A percentile compares a stretch with the other conserved stretches of the same genome.
Conservation (phyloP, 1,284 basidiomycete genomes). For the Boletus semigastroideus region DNA sequence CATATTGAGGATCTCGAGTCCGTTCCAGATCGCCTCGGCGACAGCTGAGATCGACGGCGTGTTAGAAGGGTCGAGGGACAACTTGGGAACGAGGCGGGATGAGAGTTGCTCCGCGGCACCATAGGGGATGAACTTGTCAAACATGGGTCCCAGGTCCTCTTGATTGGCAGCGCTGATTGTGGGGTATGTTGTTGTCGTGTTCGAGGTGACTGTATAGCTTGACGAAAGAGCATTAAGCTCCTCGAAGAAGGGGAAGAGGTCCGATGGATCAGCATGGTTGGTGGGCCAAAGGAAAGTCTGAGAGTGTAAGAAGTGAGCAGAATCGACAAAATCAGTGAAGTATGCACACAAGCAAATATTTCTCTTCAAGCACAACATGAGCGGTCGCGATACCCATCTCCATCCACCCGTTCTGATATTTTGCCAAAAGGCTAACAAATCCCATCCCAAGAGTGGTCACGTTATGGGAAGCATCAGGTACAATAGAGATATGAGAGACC, state of each 20-base stretch:
- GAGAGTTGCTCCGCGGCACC: conserved; percentile 8
- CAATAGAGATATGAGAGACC: conserved; percentile 11
- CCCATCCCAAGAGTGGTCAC: conserved; percentile 11
- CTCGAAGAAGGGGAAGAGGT: conserved; percentile 16
- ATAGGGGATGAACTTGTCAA: conserved; percentile 1
- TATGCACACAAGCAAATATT: conserved; percentile 15
- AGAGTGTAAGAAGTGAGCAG: neutral
- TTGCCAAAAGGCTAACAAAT: conserved; percentile 16
- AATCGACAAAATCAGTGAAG: neutral
- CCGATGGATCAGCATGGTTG: neutral
- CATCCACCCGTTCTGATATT: conserved; percentile 14
- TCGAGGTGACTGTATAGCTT: conserved; percentile 8
- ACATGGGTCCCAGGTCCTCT: conserved; percentile 3
- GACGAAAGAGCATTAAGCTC: conserved; percentile 11
- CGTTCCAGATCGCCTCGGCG: conserved; percentile 16
- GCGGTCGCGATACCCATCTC: conserved; percentile 4
- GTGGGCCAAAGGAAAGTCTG: conserved; percentile 13
- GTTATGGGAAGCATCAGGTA: conserved; percentile 11
- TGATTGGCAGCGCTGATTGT: neutral
- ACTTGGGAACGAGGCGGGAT: conserved; percentile 17
- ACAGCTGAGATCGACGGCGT: conserved; percentile 9
- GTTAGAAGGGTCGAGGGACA: conserved; percentile 5
- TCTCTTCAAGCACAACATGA: neutral
- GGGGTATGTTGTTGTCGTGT: conserved; percentile 11
- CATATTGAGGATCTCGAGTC: conserved; percentile 7